phyloP scores from a whole-genome alignment of 352 stramenopile species.

The Phytophthora ohioensis region DNA sequence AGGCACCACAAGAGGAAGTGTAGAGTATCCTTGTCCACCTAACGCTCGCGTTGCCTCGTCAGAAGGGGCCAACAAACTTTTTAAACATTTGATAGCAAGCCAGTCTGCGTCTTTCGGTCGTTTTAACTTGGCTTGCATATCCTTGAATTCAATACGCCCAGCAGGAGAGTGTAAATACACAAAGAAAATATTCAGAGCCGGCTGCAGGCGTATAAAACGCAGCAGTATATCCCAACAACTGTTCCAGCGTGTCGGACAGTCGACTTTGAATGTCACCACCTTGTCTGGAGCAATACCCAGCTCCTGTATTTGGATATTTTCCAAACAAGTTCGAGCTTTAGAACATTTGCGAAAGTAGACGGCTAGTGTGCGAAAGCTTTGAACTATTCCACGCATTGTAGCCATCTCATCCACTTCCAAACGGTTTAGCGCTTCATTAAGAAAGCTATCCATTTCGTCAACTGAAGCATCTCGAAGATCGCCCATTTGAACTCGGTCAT shows the following conservation, averaged over 20 bases:
- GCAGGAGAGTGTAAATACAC: too few species aligned
- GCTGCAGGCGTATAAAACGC: too few species aligned
- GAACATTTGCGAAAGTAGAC: constrained; percentile 26
- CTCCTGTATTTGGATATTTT: too few species aligned
- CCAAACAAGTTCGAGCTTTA: constrained; percentile 9
- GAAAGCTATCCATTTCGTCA: constrained; percentile 6
- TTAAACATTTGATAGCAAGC: neutral
- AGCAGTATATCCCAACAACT: too few species aligned
- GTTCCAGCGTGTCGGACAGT: too few species aligned
- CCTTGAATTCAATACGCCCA: too few species aligned
- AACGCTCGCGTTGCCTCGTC: neutral
- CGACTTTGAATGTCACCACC: too few species aligned
- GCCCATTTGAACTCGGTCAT: constrained; percentile 9
- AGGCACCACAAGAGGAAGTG: neutral
- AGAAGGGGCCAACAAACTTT: neutral
- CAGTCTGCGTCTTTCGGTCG: neutral
- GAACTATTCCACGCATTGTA: constrained; percentile 16
- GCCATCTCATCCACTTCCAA: constrained; percentile 8
- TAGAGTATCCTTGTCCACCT: neutral
- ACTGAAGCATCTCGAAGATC: neutral
- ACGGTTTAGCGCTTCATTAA: neutral
- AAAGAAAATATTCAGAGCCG: too few species aligned
- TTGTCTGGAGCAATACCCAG: too few species aligned
- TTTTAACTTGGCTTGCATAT: too few species aligned
- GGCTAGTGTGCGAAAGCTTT: constrained; percentile 15